Conservation (phyloP, 441 rosid species). For the Euphorbia neoarborescens region DNA sequence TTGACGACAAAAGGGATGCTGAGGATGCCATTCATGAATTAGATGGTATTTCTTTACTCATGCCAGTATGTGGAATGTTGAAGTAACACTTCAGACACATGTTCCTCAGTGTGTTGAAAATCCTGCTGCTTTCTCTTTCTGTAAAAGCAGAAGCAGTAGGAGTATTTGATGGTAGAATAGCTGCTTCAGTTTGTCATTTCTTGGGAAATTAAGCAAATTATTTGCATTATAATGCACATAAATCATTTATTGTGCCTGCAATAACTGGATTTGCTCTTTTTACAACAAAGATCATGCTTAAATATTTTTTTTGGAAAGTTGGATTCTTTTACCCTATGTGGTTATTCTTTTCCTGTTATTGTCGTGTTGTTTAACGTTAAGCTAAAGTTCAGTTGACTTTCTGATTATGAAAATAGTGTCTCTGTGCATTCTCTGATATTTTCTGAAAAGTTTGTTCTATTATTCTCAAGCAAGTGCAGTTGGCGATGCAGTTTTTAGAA, state of each 20-base stretch:
- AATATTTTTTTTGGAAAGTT: neutral
- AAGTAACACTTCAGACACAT: neutral
- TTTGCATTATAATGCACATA: neutral
- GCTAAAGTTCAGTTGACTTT: neutral
- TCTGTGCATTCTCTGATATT: neutral
- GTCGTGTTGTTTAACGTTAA: neutral
- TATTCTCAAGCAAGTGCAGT: neutral
- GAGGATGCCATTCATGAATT: slow-evolving; percentile 66
- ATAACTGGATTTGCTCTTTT: no score
- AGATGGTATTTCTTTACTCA: slow-evolving; percentile 42
- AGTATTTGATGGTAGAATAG: neutral
- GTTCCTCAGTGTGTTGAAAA: neutral
- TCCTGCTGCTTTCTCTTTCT: neutral
- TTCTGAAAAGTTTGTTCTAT: neutral
- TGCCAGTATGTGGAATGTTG: neutral
- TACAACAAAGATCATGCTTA: neutral
- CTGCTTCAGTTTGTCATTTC: neutral
- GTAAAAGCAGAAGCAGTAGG: neutral
- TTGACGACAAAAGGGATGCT: slow-evolving; percentile 85
- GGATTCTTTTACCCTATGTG: neutral
- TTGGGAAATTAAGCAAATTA: neutral
- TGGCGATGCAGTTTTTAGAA: neutral
- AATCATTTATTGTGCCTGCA: neutral
- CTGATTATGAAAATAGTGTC: neutral
- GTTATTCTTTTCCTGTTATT: neutral